phyloP scores from a whole-genome alignment of 805 yeast genomes.

The Diddensiella santjacobensis region DNA sequence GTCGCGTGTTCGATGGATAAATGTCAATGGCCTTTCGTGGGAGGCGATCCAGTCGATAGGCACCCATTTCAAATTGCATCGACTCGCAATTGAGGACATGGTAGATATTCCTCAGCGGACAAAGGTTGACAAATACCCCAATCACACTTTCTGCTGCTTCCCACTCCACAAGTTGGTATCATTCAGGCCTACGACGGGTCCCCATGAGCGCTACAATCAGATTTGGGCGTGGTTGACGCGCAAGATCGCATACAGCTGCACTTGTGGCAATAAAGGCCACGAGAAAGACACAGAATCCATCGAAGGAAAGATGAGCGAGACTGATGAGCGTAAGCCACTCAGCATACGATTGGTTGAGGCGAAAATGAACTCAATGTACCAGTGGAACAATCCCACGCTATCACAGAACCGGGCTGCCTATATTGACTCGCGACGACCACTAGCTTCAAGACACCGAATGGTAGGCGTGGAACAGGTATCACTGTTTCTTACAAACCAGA shows the following conservation, averaged over 20 bases:
- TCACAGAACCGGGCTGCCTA: conserved; percentile 21
- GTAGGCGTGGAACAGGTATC: conserved; percentile 58
- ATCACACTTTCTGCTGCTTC: conserved; percentile 50
- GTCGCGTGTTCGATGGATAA: conserved; percentile 54
- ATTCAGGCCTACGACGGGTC: conserved; percentile 1
- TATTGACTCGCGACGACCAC: conserved; percentile 43
- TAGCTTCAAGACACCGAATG: conserved; percentile 40
- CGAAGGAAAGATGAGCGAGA: background rate
- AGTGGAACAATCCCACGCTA: conserved; percentile 32
- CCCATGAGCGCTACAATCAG: conserved; percentile 4
- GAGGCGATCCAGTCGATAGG: conserved; percentile 51
- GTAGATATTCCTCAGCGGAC: conserved; percentile 61
- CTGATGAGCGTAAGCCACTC: conserved; percentile 11
- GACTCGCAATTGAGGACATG: conserved; percentile 58
- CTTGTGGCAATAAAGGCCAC: conserved; percentile 1
- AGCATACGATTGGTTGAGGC: conserved; percentile 13
- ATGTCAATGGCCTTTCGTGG: conserved; percentile 60
- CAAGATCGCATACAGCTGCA: background rate
- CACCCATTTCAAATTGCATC: conserved; percentile 45
- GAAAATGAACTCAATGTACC: conserved; percentile 29
- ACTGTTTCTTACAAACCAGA: conserved; percentile 42
- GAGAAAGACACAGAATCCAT: conserved; percentile 2
- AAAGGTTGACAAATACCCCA: conserved; percentile 50
- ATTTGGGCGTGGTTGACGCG: conserved; percentile 3
- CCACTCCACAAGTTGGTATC: conserved; percentile 46